Base-by-base conservation (phyloP, 129 eudicot genomes). In the Escallonia herrerae region DNA sequence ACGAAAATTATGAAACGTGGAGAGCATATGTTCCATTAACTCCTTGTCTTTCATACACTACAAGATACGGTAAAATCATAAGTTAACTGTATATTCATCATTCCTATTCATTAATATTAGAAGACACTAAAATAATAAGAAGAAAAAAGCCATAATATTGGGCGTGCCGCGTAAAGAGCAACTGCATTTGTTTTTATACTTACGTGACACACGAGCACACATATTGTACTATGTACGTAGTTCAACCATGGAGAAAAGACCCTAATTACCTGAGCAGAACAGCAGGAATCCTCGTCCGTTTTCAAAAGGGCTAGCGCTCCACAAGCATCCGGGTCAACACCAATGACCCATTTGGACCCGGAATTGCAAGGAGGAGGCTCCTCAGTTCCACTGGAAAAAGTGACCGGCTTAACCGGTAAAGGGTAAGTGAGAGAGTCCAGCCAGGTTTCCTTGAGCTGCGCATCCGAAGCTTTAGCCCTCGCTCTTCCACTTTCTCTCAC, bases 251-350 rank as follows among this genome's bases (percentile, higher is more conserved):
- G 54, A 49, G 12, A 49, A 7, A 7, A 49, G 9, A 49, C 3
- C 13, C 12, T 49, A 43, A 14, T 37, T 69, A 91, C 98, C 95
- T 86, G 81, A 47, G 91, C 80, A 57, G 95, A 79, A 77, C 41
- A n/a, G 39, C 70, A 77, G 0, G 64, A 76, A 60, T 70, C 33
- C 33, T 22, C 63, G 67, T 81, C 82, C 7, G 83, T 69, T 65
- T 80, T 86, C 66, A 93, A 67, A 43, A 93, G 76, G 5, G 99
- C 96, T 64, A 93, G 42, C 3, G 99, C 99, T 51, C 99, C 99
- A 4, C 87, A 86, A 66, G 78, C 79, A 83, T 93, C 99, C 48
- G 96, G 99, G 83, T 93, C 99, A 40, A 93, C 73, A n/a, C 99
- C 99, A 38, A 93, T 69, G 41, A 86, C 86, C 95, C 95, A 93